Base-by-base conservation (phyloP, 495 filamentous ascomycete genomes). In the Ascobolus immersus region DNA sequence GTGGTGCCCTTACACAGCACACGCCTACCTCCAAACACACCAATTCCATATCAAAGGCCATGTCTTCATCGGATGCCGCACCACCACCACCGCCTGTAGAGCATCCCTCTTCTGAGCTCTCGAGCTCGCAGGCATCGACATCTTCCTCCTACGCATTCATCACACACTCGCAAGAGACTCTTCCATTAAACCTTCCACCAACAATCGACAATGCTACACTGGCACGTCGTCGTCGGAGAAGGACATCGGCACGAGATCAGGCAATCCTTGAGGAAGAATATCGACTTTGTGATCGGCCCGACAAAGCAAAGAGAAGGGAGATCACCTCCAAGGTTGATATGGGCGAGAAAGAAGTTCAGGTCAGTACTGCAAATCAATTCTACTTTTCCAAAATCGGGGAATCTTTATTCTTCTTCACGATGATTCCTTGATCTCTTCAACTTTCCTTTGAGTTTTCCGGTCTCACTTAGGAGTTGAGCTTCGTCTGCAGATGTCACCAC, bases 291-390 rank as follows among this genome's bases (percentile, higher is more conserved):
- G 62, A 80, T 3, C 92, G 91, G 50, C 89, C 89, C 34, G 86
- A 94, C 58, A 93, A 93, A 53, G 61, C 69, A 11, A 72, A 75
- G 47, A 76, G 86, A 48, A 62, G 73, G 28, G 73, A 71, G 44
- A 78, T 99, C 37, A 74, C 82, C 34, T 67, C 64, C 52, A 69
- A 67, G 49, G 89, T 94, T 34, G 71, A 75, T 28, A 63, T 99
- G 44, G 86, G 77, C 39, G 86, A 99, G 56, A 93, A 93, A 52
- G 84, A 93, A 60, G 79, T 94, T 12, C 89, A 94, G 68, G 86
- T 93, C 45, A 61, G 74, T 37, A 40, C 38, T 27, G 33, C 36
- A 26, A 17, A 17, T 22, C 39, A 26, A 42, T 33, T 44, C 39
- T 39, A 25, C 29, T 34, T 22, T 38, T 38, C 30, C 32, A 17